These are phyloP conservation scores for Globisporangium canariense DNA, from an alignment of 352 stramenopile species.

Conservation along the genomic window DNA sequence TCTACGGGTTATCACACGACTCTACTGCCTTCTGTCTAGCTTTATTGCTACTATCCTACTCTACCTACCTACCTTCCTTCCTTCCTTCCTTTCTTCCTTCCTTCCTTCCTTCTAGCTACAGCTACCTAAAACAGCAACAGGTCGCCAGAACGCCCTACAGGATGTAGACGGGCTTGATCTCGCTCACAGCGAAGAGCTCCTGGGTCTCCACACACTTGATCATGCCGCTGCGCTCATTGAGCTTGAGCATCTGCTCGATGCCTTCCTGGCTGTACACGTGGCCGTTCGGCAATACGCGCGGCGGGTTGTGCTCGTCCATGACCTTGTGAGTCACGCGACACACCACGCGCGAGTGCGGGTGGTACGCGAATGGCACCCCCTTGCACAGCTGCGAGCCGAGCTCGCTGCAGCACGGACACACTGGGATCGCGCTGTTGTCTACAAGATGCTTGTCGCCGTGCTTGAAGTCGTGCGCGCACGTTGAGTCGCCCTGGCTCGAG, in stretches of 20 bases:
- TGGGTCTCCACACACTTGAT: constrained; percentile 77
- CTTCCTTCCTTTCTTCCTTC: neutral
- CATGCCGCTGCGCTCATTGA: constrained; percentile 32
- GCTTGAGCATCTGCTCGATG: constrained; percentile 51
- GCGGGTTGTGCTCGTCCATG: constrained; percentile 86
- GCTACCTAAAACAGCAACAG: neutral
- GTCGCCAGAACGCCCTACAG: constrained; percentile 23
- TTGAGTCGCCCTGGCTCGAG: neutral
- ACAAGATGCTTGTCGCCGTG: constrained; percentile 15
- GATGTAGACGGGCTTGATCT: constrained; percentile 81
- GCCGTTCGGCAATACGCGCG: constrained; percentile 75
- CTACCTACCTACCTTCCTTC: neutral
- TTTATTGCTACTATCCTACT: neutral
- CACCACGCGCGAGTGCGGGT: constrained; percentile 80
- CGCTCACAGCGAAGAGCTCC: constrained; percentile 50
- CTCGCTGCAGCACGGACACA: constrained; percentile 77
- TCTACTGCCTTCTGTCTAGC: neutral
- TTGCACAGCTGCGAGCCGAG: constrained; percentile 56
- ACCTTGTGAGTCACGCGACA: constrained; percentile 75
- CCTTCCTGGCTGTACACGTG: constrained; percentile 80
- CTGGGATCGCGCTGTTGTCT: constrained; percentile 28
- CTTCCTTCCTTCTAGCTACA: neutral
- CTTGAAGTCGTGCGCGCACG: neutral
- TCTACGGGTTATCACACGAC: neutral
- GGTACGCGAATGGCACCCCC: constrained; percentile 67